Evolutionary conservation across 257 asterid species (phyloP).

Genomic region (Oldenlandia corymbosa): DNA sequence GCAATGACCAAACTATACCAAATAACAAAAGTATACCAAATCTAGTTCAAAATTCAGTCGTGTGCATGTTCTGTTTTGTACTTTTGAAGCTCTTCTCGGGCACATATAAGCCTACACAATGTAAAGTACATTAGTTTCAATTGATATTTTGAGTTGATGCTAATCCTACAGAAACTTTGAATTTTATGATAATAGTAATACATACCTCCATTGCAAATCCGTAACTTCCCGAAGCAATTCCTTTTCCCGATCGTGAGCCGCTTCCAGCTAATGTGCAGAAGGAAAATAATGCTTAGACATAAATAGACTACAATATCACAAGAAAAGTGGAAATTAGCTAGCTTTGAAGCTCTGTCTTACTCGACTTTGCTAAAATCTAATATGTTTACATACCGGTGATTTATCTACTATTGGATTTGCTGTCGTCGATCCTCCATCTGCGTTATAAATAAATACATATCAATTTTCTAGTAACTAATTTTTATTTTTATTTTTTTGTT

Average conservation of each 20-base stretch:
- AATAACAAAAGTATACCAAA: background rate
- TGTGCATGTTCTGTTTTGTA: conserved; percentile 46
- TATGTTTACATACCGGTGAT: conserved; percentile 46
- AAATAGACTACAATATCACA: background rate
- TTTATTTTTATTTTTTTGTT: no score
- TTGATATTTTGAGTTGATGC: conserved; percentile 1
- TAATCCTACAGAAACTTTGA: background rate
- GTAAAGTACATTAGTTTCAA: background rate
- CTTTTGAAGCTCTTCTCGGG: conserved; percentile 72
- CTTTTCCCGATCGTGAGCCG: conserved; percentile 74
- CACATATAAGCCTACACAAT: conserved; percentile 28
- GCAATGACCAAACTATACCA: background rate
- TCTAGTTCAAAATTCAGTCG: conserved; percentile 24
- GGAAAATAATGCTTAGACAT: conserved; percentile 7
- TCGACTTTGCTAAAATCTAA: background rate
- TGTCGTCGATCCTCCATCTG: conserved; percentile 42
- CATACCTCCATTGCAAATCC: conserved; percentile 74
- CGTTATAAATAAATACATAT: conserved; percentile 17
- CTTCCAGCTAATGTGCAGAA: conserved; percentile 53
- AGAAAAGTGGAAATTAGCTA: background rate
- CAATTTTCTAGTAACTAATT: no score
- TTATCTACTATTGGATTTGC: conserved; percentile 41
- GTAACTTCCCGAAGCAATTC: conserved; percentile 62
- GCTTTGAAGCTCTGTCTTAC: background rate
- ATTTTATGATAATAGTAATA: background rate